Base-by-base conservation (phyloP, 2,329 filamentous ascomycete genomes). In the Penicillium sp. region DNA sequence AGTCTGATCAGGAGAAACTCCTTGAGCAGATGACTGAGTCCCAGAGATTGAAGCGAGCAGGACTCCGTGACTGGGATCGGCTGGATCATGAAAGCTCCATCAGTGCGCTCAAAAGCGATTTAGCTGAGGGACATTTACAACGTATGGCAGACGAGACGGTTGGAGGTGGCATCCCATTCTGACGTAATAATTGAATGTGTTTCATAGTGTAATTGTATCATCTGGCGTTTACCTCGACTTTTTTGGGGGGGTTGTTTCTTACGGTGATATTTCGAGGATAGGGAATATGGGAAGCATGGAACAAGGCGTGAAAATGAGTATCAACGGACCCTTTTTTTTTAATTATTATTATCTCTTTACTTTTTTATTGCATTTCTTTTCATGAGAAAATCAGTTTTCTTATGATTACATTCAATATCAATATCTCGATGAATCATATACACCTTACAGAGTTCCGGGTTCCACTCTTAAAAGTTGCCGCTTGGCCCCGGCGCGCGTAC, bases 71-170 rank as follows among this genome's bases (percentile, higher is more conserved):
- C 33, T 81, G 79, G 79, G 76, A 80, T 49, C 74, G 69, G 49
- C 57, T 79, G 43, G 75, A 79, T 56, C 68, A 77, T 29, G 79
- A 81, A 63, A 79, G 73, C 54, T 73, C 75, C 26, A 76, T 77
- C 20, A 77, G 76, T 40, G 72, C 73, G 2, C 60, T 79, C 43
- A 79, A 75, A 59, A 79, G 76, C 58, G 78, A 81, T 52, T 63
- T 81, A 49, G 78, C 79, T 3, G 79, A 81, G 57, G 70, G 74
- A 1, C 75, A 79, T 65, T 59, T 80, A 57, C 75, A 79, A 50
- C 66, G 74, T 14, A 75, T 80, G 67, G 72, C 75, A 14, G 76
- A 77, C 55, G 77, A 79, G 54, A 73, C 73, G 50, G 69, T 73
- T 42, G 67, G 73, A 48, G 69, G 70, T n/a, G 68, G 72, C 12